Percentiles rank a stretch among this genome's conserved stretches.
Conservation (phyloP, 2,329 filamentous ascomycete species). For the Blastomyces parvus region DNA sequence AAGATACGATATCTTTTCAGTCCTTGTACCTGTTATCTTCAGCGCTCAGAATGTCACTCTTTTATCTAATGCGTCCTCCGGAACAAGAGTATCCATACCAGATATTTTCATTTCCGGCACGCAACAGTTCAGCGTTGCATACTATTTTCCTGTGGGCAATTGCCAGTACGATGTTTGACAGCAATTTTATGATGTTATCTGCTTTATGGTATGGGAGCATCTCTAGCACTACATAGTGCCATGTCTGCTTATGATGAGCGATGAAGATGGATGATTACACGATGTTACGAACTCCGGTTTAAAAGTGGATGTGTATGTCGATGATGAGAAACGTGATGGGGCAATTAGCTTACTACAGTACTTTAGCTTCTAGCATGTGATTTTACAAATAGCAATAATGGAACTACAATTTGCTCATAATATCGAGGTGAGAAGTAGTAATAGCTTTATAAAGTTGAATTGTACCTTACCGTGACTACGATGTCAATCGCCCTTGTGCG, state of each 20-base stretch:
- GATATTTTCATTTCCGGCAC: neutral
- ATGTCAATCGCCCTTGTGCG: neutral
- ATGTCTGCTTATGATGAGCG: conserved; percentile 3
- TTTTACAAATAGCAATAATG: conserved; percentile 3
- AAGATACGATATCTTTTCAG: neutral
- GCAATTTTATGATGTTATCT: conserved; percentile 3
- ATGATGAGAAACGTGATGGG: neutral
- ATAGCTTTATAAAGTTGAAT: neutral
- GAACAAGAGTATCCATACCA: neutral
- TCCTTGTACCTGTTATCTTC: neutral
- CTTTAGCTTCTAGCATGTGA: neutral
- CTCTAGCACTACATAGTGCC: conserved; percentile 7
- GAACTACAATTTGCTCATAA: neutral
- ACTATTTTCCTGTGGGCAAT: conserved; percentile 1
- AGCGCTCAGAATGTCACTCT: neutral
- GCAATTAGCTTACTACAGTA: neutral
- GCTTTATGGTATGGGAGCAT: conserved; percentile 1
- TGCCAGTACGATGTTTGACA: conserved; percentile 1
- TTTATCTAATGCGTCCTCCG: neutral
- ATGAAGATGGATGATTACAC: conserved; percentile 7
- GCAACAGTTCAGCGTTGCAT: conserved; percentile 3
- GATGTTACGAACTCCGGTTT: conserved; percentile 3
- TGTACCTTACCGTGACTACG: neutral
- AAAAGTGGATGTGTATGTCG: neutral
- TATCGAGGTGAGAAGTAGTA: neutral